Evolutionary conservation across 2,329 filamentous ascomycete genomes (phyloP).

Genomic region (Stachybotrys chlorohalonatus): DNA sequence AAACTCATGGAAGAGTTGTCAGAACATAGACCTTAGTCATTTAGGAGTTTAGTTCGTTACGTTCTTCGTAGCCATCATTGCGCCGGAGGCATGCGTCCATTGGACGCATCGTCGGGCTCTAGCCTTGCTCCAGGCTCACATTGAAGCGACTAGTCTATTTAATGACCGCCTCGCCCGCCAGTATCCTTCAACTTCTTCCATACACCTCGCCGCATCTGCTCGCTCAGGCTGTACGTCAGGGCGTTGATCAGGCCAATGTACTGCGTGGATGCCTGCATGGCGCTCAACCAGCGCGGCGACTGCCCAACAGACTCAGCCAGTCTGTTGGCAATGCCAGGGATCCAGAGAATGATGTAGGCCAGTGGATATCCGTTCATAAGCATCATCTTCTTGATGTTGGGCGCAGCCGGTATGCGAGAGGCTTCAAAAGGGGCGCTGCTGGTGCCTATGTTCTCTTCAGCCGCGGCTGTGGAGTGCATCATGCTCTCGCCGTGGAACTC

Average conservation of each 20-base stretch:
- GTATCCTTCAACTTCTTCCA: too few relatives aligned
- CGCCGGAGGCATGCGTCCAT: too few relatives aligned
- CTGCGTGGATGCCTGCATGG: slow-evolving; percentile 11
- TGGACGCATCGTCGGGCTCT: too few relatives aligned
- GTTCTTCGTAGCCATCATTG: too few relatives aligned
- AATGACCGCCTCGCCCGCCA: too few relatives aligned
- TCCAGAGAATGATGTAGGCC: slow-evolving; percentile 13
- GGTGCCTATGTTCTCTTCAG: not conserved
- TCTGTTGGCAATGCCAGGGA: slow-evolving; percentile 11
- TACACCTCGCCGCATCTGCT: slow-evolving; percentile 4
- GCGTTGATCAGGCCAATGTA: slow-evolving; percentile 13
- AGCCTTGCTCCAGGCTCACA: too few relatives aligned
- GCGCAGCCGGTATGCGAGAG: not conserved
- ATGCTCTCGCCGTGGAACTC: not conserved
- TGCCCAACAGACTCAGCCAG: slow-evolving; percentile 8
- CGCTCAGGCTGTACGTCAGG: slow-evolving; percentile 12
- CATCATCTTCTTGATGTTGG: slow-evolving; percentile 13
- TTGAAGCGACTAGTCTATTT: too few relatives aligned
- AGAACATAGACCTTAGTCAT: too few relatives aligned
- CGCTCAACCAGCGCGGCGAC: slow-evolving; percentile 1
- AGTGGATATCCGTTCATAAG: slow-evolving; percentile 13
- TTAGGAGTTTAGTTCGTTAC: too few relatives aligned
- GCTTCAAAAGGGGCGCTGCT: not conserved
- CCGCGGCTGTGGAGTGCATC: not conserved
- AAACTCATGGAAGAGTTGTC: too few relatives aligned